Evolutionary conservation across 139 green algal genomes (phyloP), one percentile per base, ranked within the genome.

Genomic region (Picochlorum sp.): DNA sequence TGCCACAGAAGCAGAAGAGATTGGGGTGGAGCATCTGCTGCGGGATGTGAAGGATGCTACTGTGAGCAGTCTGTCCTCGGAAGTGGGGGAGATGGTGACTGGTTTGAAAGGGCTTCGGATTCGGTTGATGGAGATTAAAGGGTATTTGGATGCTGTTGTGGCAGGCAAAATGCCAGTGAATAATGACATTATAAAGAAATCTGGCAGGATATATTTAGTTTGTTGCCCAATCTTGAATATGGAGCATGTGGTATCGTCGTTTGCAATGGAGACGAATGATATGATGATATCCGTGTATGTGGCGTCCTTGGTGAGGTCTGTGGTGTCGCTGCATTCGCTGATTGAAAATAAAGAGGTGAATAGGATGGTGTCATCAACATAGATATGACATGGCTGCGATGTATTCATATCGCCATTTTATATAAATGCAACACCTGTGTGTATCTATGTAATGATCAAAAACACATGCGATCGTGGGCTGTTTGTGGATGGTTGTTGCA

Each of bases 261-360:
- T 86, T 66, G 74, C 87, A 64, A 85, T 96, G 30, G 91, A 97
- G 77, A 82, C 76, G 61, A 99, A 98, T 69, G 94, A 99, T 85
- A 97, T 97, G 94, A 97, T 97, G 90, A 76, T 93, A 65, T 83
- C 77, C 32, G 85, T 98, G 47, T 99, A 99, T 82, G 54, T 98
- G 56, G 79, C 91, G 0, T 91, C 87, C 2, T 77, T 98, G 61
- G 89, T 97, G 14, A 82, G 94, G 45, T 83, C 72, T 57, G 72
- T 97, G 30, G 81, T 98, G 21, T 90, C 94, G 6, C 69, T 99
- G 71, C 94, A 99, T 81, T 90, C 90, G 60, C 83, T 99, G 28
- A 97, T 99, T 57, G 92, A 97, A 71, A 99, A 99, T 87, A 96
- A 95, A 82, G 83, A 88, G 6, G 64, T 65, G 57, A 23, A 18